Conservation (phyloP, 352 stramenopile species). For the Globisporangium lucens region DNA sequence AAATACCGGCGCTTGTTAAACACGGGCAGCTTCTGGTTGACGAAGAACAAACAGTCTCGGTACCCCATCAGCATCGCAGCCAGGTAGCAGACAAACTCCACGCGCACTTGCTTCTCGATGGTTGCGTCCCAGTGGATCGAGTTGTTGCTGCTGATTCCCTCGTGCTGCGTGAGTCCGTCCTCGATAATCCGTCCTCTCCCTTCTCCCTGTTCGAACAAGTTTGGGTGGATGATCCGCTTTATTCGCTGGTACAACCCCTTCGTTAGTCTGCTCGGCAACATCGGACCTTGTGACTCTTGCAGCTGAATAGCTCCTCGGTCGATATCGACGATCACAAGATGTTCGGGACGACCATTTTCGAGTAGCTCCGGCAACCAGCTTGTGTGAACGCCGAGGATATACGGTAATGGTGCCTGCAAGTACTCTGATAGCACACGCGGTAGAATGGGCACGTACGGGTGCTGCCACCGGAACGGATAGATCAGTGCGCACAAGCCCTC, state of each 20-base stretch:
- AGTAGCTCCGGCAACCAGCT: constrained; percentile 64
- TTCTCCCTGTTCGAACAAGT: constrained; percentile 17
- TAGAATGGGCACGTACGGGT: constrained; percentile 82
- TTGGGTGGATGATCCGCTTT: constrained; percentile 48
- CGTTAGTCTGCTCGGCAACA: constrained; percentile 55
- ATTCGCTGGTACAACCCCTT: constrained; percentile 44
- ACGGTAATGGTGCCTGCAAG: constrained; percentile 76
- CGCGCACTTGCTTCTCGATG: constrained; percentile 61
- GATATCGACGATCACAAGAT: constrained; percentile 81
- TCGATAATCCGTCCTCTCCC: constrained; percentile 4
- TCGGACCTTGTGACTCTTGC: constrained; percentile 46
- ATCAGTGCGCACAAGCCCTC: constrained; percentile 77
- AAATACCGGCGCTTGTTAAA: constrained; percentile 87
- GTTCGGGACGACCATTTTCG: constrained; percentile 66
- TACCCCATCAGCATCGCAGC: constrained; percentile 70
- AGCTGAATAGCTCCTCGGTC: constrained; percentile 65
- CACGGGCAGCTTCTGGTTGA: constrained; percentile 83
- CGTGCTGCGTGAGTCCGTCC: neutral
- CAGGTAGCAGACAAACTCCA: constrained; percentile 76
- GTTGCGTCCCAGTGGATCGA: constrained; percentile 25
- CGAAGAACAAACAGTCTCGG: constrained; percentile 83
- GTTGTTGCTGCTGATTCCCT: neutral
- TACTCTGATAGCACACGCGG: constrained; percentile 82
- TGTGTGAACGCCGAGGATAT: constrained; percentile 78
- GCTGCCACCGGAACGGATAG: constrained; percentile 85